Percentiles rank a stretch among this genome's conserved stretches.
phyloP scores from a whole-genome alignment of 257 asterid genomes.

The Penstemon barbatus region DNA sequence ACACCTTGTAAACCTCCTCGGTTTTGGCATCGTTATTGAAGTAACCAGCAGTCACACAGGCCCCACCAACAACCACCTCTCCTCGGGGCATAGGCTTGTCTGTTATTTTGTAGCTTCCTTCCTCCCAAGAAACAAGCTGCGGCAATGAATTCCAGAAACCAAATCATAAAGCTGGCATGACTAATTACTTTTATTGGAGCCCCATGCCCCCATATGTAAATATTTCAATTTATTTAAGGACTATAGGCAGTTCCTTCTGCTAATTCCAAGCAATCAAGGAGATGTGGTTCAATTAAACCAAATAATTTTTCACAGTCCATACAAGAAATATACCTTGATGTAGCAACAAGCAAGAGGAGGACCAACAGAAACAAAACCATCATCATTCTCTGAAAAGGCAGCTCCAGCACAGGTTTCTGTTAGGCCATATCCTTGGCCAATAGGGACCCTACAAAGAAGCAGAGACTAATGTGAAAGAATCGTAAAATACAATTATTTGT shows the following conservation, averaged over 20 bases:
- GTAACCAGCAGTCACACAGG: conserved; percentile 87
- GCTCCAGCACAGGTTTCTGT: conserved; percentile 97
- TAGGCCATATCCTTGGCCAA: conserved; percentile 94
- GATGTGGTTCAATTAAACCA: conserved; percentile 3
- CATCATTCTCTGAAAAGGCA: conserved; percentile 85
- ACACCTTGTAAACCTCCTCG: conserved; percentile 69
- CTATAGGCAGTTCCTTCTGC: conserved; percentile 8
- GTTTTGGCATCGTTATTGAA: conserved; percentile 80
- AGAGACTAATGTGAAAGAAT: conserved; percentile 1
- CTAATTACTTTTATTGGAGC: neutral
- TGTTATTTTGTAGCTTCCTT: conserved; percentile 72
- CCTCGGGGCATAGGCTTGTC: conserved; percentile 97
- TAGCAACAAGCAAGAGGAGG: conserved; percentile 95
- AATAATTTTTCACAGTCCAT: neutral
- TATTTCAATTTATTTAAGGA: conserved; percentile 7
- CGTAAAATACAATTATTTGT: neutral
- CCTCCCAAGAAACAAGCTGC: conserved; percentile 95
- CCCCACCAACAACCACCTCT: conserved; percentile 84
- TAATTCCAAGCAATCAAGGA: conserved; percentile 13
- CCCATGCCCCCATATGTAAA: neutral
- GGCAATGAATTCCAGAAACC: conserved; percentile 29
- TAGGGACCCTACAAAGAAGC: conserved; percentile 66
- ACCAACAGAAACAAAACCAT: conserved; percentile 82
- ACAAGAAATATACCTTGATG: conserved; percentile 61
- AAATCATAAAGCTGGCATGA: conserved; percentile 8